These are phyloP conservation scores for Aspergillus sp. DNA, from an alignment of 2,329 filamentous ascomycete species.

Conservation along the genomic window DNA sequence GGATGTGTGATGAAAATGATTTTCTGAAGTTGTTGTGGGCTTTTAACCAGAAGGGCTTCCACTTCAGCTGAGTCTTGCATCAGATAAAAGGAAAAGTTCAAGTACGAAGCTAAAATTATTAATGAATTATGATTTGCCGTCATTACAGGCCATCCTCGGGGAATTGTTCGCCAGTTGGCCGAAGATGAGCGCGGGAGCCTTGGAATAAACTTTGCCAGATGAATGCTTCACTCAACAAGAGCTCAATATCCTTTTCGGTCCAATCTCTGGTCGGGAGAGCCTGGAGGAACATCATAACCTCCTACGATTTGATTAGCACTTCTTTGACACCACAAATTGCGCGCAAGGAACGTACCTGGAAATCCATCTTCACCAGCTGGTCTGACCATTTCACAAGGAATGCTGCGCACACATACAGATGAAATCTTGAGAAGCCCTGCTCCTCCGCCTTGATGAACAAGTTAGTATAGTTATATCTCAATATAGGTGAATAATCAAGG, in stretches of 20 bases:
- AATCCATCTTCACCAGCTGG: conserved; percentile 93
- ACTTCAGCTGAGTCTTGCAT: conserved; percentile 62
- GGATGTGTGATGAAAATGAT: conserved; percentile 88
- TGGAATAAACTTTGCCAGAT: conserved; percentile 99
- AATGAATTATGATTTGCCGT: conserved; percentile 29
- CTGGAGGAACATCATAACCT: conserved; percentile 99
- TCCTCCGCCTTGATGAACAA: conserved; percentile 71
- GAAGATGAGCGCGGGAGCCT: conserved; percentile 83
- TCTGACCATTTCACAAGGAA: conserved; percentile 98
- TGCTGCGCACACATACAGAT: conserved; percentile 95
- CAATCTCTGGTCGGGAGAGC: conserved; percentile 86
- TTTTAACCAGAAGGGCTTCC: conserved; percentile 89
- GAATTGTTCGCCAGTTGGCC: conserved; percentile 29
- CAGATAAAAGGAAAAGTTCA: conserved; percentile 1
- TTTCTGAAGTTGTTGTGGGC: conserved; percentile 77
- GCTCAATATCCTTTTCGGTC: conserved; percentile 97
- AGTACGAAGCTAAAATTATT: conserved; percentile 13
- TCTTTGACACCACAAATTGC: conserved; percentile 1
- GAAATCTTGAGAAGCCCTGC: conserved; percentile 96
- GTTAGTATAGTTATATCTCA: conserved; percentile 9
- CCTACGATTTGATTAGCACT: conserved; percentile 49
- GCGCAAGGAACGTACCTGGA: conserved; percentile 48
- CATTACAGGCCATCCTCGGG: conserved; percentile 31
- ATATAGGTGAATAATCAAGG: not conserved
- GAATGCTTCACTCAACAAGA: conserved; percentile 91